These are phyloP conservation scores for Forsythia viridissima DNA, from an alignment of 257 asterid genomes.

Conservation along the genomic window DNA sequence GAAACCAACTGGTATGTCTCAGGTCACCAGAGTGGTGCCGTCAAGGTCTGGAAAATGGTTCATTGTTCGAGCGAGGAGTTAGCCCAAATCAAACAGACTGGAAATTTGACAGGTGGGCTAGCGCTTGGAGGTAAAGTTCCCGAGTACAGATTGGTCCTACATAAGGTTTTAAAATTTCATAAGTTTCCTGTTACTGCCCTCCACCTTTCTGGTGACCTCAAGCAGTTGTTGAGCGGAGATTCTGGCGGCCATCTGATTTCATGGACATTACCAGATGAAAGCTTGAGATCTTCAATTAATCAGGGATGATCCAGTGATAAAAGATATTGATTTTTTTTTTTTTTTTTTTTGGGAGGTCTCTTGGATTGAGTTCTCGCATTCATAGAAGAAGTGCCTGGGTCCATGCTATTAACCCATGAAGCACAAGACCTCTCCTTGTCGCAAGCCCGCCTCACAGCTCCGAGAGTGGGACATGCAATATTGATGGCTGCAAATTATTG, in stretches of 20 bases:
- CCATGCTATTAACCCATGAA: conserved; percentile 13
- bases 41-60: conserved; percentile 93
- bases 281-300: conserved; percentile 58
- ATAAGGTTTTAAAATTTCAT: conserved; percentile 82
- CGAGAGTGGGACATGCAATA: conserved; percentile 19
- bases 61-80: conserved; percentile 70
- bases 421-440: neutral
- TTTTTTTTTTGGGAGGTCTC: conserved; percentile 23
- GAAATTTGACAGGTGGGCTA: conserved; percentile 61
- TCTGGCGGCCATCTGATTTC: conserved; percentile 78
- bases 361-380: neutral
- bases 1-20: conserved; percentile 87
- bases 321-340: neutral
- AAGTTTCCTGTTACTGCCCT: conserved; percentile 83
- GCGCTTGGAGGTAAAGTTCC: conserved; percentile 63
- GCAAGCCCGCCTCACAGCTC: conserved; percentile 23
- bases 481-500: conserved; percentile 20
- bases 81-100: conserved; percentile 42
- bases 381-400: conserved; percentile 12
- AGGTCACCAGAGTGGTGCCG: conserved; percentile 99
- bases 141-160: conserved; percentile 78
- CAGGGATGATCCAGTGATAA: conserved; percentile 55
- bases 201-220: conserved; percentile 75
- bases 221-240: conserved; percentile 90
- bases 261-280: conserved; percentile 90